Base-by-base conservation (phyloP, 1,284 basidiomycete genomes). In the Leccinum subspadiceum region DNA sequence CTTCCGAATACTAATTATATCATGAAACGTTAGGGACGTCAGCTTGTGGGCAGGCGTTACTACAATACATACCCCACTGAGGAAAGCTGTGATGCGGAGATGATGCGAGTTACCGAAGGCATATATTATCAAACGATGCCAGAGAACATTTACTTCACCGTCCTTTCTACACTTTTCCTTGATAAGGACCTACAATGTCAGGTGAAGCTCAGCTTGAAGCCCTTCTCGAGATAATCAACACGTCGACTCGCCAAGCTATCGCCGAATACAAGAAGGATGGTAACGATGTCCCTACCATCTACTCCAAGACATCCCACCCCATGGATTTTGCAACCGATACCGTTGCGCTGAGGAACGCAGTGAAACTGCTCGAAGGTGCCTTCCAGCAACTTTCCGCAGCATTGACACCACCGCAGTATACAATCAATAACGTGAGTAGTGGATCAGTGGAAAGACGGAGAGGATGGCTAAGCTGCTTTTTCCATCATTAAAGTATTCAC, bases 381-480 rank as follows among this genome's bases (percentile, higher is more conserved):
- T 71, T 60, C 48, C 71, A 73, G 44, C 71, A 70, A 37, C 31
- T 71, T n/a, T 73, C 61, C 53, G 65, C 64, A 1, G 68, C 68
- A 17, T 51, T 73, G 39, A 68, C 69, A 0, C 73, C 70, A 1
- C 71, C 71, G 24, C 68, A 68, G 9, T 68, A 74, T 33, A 70
- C 64, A 6, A 55, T 71, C 8, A 62, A 62, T 2, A 7, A 22
- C 6, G 44, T 46, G 44, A 46, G 44, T 13, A 7, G 17, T 41
- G 4, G 9, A 9, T 41, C 35, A 39, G 15, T 44, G 10, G 41
- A 17, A 44, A 44, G 41, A 17, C 44, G 17, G 44, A 20, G 20
- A 20, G 5, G 44, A 7, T 46, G 20, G 12, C 44, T 46, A 17
- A 44, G 5, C 10, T 44, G 9, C 10, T 5, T 46, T 39, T 6